Conservation (phyloP, 441 rosid species). For the Arabidopsis hybrid region DNA sequence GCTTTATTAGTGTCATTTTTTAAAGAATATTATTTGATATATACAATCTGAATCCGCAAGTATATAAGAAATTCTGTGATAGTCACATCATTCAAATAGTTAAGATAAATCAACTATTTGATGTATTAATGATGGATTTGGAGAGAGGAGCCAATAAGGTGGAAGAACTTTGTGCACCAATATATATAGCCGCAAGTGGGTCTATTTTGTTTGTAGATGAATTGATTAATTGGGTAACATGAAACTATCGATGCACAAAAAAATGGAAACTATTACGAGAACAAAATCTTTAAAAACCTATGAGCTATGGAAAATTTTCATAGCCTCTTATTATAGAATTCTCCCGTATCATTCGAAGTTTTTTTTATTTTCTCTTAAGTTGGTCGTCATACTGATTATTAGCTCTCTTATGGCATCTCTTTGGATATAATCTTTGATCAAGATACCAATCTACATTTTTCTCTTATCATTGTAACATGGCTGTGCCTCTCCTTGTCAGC, state of each 20-base stretch:
- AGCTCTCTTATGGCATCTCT: too few species aligned
- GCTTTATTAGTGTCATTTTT: slow-evolving; percentile 9
- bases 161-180: neutral
- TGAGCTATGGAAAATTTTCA: too few species aligned
- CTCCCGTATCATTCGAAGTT: too few species aligned
- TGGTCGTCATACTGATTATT: too few species aligned
- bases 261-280: neutral
- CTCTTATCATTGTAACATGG: slow-evolving; percentile 27
- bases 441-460: slow-evolving; percentile 36
- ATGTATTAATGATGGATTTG: neutral
- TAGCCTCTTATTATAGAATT: too few species aligned
- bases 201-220: neutral
- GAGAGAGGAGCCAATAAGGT: neutral
- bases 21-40: neutral
- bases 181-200: slow-evolving; percentile 4
- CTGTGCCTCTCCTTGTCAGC: slow-evolving; percentile 49
- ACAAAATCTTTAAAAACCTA: too few species aligned
- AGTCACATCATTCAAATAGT: slow-evolving; percentile 16
- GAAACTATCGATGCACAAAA: neutral
- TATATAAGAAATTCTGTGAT: neutral
- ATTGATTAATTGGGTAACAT: neutral
- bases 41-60: neutral
- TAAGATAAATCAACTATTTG: too few species aligned
- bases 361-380: too few species aligned
- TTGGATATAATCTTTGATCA: neutral